phyloP scores from a whole-genome alignment of 305 asterid genomes.

The Caryopteris hybrid region DNA sequence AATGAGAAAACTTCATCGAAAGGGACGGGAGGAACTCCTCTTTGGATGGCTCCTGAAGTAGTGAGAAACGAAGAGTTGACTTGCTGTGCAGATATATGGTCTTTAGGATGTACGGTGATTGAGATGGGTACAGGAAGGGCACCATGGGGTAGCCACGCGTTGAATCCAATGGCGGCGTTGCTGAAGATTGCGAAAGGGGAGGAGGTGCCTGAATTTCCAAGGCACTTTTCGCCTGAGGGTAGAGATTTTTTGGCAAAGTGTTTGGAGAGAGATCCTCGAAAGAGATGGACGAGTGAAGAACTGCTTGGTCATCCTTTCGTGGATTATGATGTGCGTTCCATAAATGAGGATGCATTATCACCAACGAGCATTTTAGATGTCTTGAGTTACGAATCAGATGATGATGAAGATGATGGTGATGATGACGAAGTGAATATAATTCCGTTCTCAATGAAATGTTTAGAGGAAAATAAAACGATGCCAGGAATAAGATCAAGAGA shows the following conservation, averaged over 20 bases:
- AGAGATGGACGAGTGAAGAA: conserved; percentile 45
- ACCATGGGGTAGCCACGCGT: conserved; percentile 35
- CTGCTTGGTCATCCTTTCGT: conserved; percentile 57
- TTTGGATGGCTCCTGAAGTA: conserved; percentile 75
- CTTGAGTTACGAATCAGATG: conserved; percentile 22
- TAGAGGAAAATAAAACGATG: conserved; percentile 11
- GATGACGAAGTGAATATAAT: not conserved
- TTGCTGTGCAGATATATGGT: conserved; percentile 53
- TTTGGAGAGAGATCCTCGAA: conserved; percentile 35
- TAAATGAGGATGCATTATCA: conserved; percentile 15
- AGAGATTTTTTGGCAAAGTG: conserved; percentile 50
- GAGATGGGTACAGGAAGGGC: conserved; percentile 63
- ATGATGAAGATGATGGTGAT: conserved; percentile 6
- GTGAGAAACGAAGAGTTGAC: conserved; percentile 32
- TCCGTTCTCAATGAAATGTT: conserved; percentile 26
- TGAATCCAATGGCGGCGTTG: conserved; percentile 33
- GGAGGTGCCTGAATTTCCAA: conserved; percentile 39
- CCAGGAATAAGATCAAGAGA: not conserved
- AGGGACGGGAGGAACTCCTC: conserved; percentile 48
- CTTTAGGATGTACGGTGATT: conserved; percentile 54
- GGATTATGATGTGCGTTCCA: not conserved
- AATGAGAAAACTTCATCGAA: not conserved
- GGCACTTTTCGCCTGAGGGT: conserved; percentile 37
- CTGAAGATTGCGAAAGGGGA: conserved; percentile 39
- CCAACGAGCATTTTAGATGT: conserved; percentile 54